phyloP scores from a whole-genome alignment of 2,329 filamentous ascomycete species.

The Exophiala sp. region DNA sequence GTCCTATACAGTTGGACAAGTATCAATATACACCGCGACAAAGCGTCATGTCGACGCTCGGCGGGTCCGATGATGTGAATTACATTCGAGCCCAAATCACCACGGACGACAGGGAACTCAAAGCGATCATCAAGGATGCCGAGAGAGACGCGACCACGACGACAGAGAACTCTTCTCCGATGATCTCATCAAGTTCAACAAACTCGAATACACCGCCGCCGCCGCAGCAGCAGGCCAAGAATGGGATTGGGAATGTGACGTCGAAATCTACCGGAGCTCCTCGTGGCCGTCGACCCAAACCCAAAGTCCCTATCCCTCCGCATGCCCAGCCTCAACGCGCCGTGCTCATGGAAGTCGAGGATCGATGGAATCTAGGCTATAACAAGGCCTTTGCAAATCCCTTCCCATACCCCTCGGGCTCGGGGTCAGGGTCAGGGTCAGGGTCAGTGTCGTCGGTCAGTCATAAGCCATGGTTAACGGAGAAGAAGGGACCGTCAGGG shows the following conservation, averaged over 20 bases:
- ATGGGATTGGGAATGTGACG: too few relatives aligned
- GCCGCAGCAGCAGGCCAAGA: too few relatives aligned
- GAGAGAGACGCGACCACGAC: conserved; percentile 35
- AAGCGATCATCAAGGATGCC: conserved; percentile 61
- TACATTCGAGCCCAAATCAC: conserved; percentile 85
- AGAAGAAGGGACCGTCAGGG: conserved; percentile 5
- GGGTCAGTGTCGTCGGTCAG: conserved; percentile 1
- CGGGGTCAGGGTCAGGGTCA: too few relatives aligned
- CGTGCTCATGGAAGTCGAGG: conserved; percentile 40
- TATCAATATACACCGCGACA: conserved; percentile 65
- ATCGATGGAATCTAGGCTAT: conserved; percentile 26
- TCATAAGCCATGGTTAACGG: conserved; percentile 21
- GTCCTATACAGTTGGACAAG: conserved; percentile 46
- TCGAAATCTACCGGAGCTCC: conserved; percentile 11
- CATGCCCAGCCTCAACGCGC: conserved; percentile 41
- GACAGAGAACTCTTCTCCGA: not conserved
- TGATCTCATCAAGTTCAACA: not conserved
- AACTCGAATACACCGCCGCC: too few relatives aligned
- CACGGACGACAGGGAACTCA: conserved; percentile 65
- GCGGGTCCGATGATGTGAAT: conserved; percentile 45
- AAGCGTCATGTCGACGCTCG: conserved; percentile 72
- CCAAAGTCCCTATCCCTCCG: conserved; percentile 31
- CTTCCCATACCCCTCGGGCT: not conserved
- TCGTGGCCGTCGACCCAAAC: conserved; percentile 28
- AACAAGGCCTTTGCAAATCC: conserved; percentile 21